Evolutionary conservation across 2,329 filamentous ascomycete genomes (phyloP).

Genomic region (Helotiales sp.): DNA sequence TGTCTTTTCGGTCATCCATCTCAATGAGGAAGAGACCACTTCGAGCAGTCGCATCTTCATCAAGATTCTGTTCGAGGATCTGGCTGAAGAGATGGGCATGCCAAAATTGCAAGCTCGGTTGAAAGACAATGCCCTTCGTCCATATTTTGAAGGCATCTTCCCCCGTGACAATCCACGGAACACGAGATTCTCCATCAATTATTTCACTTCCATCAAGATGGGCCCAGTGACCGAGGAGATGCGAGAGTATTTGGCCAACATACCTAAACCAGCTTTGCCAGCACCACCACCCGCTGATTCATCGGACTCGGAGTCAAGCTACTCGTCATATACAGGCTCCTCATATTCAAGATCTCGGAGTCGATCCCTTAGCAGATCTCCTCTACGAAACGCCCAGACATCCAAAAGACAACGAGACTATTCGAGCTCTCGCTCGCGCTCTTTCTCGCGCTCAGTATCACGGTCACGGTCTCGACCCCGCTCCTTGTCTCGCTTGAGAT

Average conservation of each 20-base stretch:
- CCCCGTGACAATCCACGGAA: conserved; percentile 87
- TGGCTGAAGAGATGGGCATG: conserved; percentile 86
- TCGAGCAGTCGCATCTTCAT: conserved; percentile 97
- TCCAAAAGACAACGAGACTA: conserved; percentile 13
- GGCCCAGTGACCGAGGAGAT: conserved; percentile 92
- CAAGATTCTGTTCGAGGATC: conserved; percentile 95
- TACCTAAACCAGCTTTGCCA: conserved; percentile 82
- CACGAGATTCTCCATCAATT: conserved; percentile 97
- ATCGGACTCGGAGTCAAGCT: conserved; percentile 75
- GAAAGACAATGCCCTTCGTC: conserved; percentile 76
- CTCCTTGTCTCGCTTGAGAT: conserved; percentile 19
- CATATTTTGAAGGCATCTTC: conserved; percentile 85
- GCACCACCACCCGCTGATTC: conserved; percentile 63
- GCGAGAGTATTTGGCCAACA: conserved; percentile 86
- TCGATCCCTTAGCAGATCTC: conserved; percentile 33
- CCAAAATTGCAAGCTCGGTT: conserved; percentile 76
- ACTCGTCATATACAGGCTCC: conserved; percentile 73
- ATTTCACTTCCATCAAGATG: conserved; percentile 98
- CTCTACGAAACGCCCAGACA: conserved; percentile 9
- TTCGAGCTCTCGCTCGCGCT: conserved; percentile 23
- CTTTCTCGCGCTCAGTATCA: conserved; percentile 24
- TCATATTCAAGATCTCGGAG: conserved; percentile 56
- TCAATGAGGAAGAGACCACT: conserved; percentile 97
- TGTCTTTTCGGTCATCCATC: conserved; percentile 78
- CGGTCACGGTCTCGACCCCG: conserved; percentile 18